phyloP scores from a whole-genome alignment of 2,329 filamentous ascomycete genomes.

The Aspergillus neotritici region DNA sequence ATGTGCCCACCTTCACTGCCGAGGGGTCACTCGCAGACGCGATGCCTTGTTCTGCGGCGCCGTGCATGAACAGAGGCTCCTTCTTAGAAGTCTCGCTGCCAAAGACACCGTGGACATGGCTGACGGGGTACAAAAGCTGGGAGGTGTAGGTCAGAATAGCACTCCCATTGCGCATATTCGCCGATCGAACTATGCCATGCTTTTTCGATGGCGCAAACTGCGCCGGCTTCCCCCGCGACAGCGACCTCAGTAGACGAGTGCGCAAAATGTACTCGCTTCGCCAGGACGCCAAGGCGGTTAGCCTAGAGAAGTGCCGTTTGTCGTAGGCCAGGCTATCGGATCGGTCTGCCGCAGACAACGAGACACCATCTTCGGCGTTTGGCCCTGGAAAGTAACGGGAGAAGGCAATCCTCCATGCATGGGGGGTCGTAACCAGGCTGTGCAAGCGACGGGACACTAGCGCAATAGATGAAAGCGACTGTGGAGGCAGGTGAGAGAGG shows the following conservation, averaged over 20 bases:
- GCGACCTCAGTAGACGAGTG: conserved; percentile 73
- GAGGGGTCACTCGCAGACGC: conserved; percentile 77
- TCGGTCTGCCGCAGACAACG: conserved; percentile 43
- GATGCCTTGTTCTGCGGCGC: conserved; percentile 68
- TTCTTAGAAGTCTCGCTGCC: conserved; percentile 62
- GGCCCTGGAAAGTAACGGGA: conserved; percentile 82
- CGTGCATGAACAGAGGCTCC: conserved; percentile 74
- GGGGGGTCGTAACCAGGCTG: conserved; percentile 77
- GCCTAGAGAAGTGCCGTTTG: conserved; percentile 70
- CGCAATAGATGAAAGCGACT: conserved; percentile 74
- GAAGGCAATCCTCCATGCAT: conserved; percentile 92
- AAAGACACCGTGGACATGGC: conserved; percentile 73
- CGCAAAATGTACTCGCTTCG: conserved; percentile 90
- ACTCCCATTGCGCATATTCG: conserved; percentile 59
- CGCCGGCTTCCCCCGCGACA: conserved; percentile 72
- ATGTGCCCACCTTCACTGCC: conserved; percentile 68
- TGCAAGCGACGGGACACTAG: conserved; percentile 86
- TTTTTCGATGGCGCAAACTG: conserved; percentile 48
- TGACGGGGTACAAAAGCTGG: conserved; percentile 71
- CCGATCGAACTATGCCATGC: conserved; percentile 49
- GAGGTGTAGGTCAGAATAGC: conserved; percentile 82
- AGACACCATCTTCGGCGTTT: conserved; percentile 46
- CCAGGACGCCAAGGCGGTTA: conserved; percentile 86
- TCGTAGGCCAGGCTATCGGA: conserved; percentile 61
- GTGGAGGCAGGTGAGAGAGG: conserved; percentile 80